These are phyloP conservation scores for Monoraphidium neglectum DNA, from an alignment of 139 green algal species.

Conservation along the genomic window DNA sequence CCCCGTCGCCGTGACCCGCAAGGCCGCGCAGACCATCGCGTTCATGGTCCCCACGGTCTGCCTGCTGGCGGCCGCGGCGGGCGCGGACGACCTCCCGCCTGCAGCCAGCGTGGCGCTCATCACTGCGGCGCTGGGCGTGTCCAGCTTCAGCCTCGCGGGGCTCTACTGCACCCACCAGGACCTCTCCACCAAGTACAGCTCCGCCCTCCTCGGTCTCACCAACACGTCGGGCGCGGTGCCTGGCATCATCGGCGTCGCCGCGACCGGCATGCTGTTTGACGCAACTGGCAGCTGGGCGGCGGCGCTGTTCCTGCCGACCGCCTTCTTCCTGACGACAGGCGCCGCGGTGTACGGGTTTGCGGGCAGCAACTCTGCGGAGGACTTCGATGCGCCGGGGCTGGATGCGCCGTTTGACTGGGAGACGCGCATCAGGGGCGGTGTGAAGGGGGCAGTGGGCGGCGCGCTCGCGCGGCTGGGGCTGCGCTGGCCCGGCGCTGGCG, in stretches of 20 bases:
- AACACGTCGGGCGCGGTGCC: conserved; percentile 91
- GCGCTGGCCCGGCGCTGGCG: too few species aligned
- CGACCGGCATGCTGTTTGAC: conserved; percentile 73
- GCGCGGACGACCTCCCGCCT: neutral
- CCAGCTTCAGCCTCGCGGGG: conserved; percentile 82
- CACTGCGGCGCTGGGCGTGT: conserved; percentile 76
- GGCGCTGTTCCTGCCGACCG: conserved; percentile 80
- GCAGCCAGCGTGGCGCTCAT: conserved; percentile 56
- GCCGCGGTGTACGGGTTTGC: conserved; percentile 30
- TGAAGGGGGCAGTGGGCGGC: too few species aligned
- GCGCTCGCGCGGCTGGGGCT: too few species aligned
- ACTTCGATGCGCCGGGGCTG: conserved; percentile 29
- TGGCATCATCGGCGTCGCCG: conserved; percentile 87
- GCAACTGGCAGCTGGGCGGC: conserved; percentile 71
- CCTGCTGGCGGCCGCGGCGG: conserved; percentile 52
- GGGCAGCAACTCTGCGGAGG: conserved; percentile 35
- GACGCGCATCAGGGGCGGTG: neutral
- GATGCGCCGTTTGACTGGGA: conserved; percentile 24
- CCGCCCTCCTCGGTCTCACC: conserved; percentile 91
- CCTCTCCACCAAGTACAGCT: conserved; percentile 88
- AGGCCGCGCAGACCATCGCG: conserved; percentile 79
- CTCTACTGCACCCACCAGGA: conserved; percentile 98
- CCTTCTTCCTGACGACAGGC: conserved; percentile 24
- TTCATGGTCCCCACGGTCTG: conserved; percentile 86
- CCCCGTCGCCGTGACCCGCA: conserved; percentile 74